phyloP scores from a whole-genome alignment of 202 grass and related monocot genomes.

The Schoenoplectus triqueter region DNA sequence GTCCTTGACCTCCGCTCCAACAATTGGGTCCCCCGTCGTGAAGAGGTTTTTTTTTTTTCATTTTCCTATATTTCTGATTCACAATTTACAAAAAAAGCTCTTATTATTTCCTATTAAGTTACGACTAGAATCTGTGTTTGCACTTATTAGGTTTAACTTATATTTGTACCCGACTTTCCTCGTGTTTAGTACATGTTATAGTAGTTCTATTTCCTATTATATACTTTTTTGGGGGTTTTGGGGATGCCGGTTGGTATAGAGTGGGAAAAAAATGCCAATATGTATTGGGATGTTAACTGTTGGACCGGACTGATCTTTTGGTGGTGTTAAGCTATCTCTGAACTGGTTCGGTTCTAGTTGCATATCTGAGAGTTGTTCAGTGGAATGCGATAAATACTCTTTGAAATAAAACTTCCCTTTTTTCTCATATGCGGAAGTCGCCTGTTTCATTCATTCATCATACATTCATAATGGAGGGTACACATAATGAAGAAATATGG shows the following conservation, averaged over 20 bases:
- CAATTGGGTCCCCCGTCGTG: constrained; percentile 86
- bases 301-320: not conserved
- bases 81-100: too few species aligned
- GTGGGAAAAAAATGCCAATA: not conserved
- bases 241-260: not conserved
- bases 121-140: too few species aligned
- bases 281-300: not conserved
- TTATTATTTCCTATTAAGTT: too few species aligned
- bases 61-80: not conserved
- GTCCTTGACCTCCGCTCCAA: constrained; percentile 71
- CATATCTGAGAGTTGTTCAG: not conserved
- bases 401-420: not conserved
- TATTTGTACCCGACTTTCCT: too few species aligned
- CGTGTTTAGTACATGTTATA: too few species aligned
- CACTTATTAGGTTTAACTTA: too few species aligned
- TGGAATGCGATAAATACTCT: not conserved
- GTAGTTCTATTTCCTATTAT: too few species aligned
- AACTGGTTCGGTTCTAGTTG: not conserved
- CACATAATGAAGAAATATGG: not conserved
- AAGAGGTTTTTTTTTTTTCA: constrained; percentile 54
- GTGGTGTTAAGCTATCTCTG: not conserved
- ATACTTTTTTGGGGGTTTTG: too few species aligned
- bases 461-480: not conserved
- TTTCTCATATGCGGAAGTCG: not conserved
- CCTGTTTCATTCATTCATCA: not conserved